Percentiles rank a stretch among this genome's conserved stretches.
These are phyloP conservation scores for Eutrema heterophyllum DNA, from an alignment of 345 rosid genomes.

Conservation along the genomic window DNA sequence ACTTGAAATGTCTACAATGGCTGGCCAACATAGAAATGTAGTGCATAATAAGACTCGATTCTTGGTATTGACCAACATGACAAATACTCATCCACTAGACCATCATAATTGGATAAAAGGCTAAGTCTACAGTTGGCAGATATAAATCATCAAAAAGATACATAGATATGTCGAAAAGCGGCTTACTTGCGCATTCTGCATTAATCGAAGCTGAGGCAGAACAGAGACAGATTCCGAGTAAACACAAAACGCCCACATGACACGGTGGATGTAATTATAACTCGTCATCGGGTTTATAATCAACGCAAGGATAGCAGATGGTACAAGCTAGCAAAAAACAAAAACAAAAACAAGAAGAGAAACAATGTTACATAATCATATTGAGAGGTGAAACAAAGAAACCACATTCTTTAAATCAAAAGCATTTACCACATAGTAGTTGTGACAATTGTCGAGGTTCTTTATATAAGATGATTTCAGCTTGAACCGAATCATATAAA, in stretches of 20 bases:
- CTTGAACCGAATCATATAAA: slow-evolving; percentile 69
- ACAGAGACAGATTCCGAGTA: slow-evolving; percentile 72
- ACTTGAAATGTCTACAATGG: neutral
- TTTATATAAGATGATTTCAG: slow-evolving; percentile 62
- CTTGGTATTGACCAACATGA: neutral
- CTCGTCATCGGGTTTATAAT: slow-evolving; percentile 42
- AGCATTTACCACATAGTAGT: slow-evolving; percentile 46
- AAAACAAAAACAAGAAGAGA: neutral
- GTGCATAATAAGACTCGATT: neutral
- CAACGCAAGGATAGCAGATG: slow-evolving; percentile 48
- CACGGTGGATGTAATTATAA: slow-evolving; percentile 4
- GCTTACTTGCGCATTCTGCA: slow-evolving; percentile 79
- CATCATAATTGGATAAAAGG: neutral
- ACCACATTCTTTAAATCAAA: neutral
- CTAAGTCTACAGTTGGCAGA: neutral
- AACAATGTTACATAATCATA: neutral
- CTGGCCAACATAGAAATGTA: neutral
- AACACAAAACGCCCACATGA: slow-evolving; percentile 63
- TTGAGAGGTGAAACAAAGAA: neutral
- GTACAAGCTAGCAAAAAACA: slow-evolving; percentile 42
- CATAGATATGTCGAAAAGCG: neutral
- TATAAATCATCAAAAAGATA: neutral
- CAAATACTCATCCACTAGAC: neutral
- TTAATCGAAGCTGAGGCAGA: slow-evolving; percentile 80
- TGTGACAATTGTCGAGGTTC: slow-evolving; percentile 53